A percentile compares a stretch with the other conserved stretches of the same genome.
These are phyloP conservation scores for Agrostemma githago DNA, from an alignment of 148 eudicot species.

Conservation along the genomic window DNA sequence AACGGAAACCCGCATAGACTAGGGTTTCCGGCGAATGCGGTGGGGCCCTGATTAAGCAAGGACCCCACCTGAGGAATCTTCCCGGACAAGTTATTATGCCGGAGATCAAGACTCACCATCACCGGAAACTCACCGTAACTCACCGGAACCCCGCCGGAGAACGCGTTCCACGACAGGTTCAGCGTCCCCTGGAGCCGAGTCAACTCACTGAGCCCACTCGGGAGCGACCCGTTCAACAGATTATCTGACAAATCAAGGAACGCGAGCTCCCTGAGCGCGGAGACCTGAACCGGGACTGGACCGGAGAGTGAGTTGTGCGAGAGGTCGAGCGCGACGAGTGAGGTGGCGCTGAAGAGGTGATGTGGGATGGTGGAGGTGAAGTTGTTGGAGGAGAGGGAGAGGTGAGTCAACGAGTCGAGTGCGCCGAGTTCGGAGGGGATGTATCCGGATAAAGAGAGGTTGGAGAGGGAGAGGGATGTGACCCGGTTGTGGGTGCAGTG, in stretches of 20 bases:
- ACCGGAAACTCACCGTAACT: slow-evolving; percentile 70
- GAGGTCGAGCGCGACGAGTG: slow-evolving; percentile 50
- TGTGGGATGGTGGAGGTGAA: slow-evolving; percentile 47
- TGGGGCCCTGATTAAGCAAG: slow-evolving; percentile 82
- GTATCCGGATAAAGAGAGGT: slow-evolving; percentile 59
- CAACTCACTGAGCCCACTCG: slow-evolving; percentile 41
- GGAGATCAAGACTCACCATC: slow-evolving; percentile 68
- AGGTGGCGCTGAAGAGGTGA: slow-evolving; percentile 53
- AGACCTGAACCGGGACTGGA: slow-evolving; percentile 44
- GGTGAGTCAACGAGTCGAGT: slow-evolving; percentile 44
- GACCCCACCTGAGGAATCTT: slow-evolving; percentile 80
- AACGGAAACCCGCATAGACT: slow-evolving; percentile 83
- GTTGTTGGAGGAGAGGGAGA: slow-evolving; percentile 54
- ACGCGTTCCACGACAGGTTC: slow-evolving; percentile 57
- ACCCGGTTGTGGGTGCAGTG: slow-evolving; percentile 45
- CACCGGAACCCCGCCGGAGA: slow-evolving; percentile 69
- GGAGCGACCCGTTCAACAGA: slow-evolving; percentile 57
- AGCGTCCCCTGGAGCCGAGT: slow-evolving; percentile 55
- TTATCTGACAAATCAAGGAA: slow-evolving; percentile 66
- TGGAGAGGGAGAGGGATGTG: slow-evolving; percentile 46
- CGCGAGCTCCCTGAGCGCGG: slow-evolving; percentile 30
- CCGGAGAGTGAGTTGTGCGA: slow-evolving; percentile 67
- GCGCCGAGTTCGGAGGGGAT: slow-evolving; percentile 81
- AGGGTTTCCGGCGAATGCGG: slow-evolving; percentile 86
- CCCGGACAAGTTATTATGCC: slow-evolving; percentile 70